Evolutionary conservation across 208 protist genomes (phyloP).

Genomic region (Leishmania lainsoni): DNA sequence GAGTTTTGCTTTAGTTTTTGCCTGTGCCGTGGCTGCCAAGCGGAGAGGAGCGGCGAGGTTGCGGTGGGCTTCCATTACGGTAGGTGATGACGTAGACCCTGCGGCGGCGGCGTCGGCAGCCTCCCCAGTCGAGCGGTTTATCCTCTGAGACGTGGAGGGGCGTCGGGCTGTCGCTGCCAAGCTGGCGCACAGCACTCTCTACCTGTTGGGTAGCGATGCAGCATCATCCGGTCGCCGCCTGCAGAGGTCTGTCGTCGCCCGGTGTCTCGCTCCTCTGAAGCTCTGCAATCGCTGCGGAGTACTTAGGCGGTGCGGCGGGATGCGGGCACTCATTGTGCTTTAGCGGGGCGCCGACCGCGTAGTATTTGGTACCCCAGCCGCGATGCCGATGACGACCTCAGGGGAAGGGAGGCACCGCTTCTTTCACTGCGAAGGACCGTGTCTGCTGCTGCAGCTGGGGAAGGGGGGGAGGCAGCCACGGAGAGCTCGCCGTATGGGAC

Average conservation of each 20-base stretch:
- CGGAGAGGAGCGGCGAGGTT: not conserved
- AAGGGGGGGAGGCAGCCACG: not conserved
- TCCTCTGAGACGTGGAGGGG: constrained; percentile 13
- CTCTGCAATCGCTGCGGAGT: not conserved
- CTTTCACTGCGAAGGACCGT: not conserved
- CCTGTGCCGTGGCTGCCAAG: constrained; percentile 20
- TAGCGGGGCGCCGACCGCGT: not conserved
- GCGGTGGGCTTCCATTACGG: not conserved
- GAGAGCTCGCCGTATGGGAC: not conserved
- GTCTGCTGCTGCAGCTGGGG: not conserved
- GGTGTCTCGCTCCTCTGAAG: too few relatives aligned
- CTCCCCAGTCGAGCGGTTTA: constrained; percentile 27
- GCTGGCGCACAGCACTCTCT: constrained; percentile 1
- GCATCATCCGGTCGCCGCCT: not conserved
- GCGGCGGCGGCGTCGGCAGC: not conserved
- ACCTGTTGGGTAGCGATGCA: constrained; percentile 12
- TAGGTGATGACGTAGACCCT: not conserved
- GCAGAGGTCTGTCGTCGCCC: not conserved
- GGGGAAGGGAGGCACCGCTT: not conserved
- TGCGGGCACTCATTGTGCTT: too few relatives aligned
- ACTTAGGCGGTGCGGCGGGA: not conserved
- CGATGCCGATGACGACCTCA: not conserved
- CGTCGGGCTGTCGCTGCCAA: constrained; percentile 15
- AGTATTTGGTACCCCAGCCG: not conserved
- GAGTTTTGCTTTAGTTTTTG: constrained; percentile 34